phyloP scores from a whole-genome alignment of 148 eudicot genomes.

The Silene latifolia region DNA sequence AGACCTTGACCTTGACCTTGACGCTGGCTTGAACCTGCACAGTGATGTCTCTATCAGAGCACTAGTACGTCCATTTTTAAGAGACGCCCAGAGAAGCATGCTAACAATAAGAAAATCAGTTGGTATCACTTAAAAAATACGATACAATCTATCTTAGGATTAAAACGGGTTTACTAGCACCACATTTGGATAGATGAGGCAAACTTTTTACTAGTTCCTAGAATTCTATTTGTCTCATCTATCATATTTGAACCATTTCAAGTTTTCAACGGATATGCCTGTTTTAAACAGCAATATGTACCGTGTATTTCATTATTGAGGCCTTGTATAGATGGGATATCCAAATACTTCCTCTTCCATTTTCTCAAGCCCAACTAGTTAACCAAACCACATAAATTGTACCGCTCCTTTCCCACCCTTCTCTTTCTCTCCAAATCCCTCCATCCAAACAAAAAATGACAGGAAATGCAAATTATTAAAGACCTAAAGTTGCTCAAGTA shows the following conservation, averaged over 20 bases:
- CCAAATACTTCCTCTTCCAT: neutral
- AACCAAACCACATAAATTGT: neutral
- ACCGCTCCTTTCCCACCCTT: neutral
- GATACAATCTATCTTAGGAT: no score
- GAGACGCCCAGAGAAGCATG: neutral
- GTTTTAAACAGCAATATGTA: neutral
- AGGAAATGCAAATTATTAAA: neutral
- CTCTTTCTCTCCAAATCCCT: neutral
- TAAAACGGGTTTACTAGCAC: no score
- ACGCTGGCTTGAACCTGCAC: constrained; percentile 42
- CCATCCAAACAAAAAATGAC: neutral
- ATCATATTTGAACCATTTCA: no score
- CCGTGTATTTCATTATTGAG: neutral
- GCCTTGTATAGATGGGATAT: neutral
- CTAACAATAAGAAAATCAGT: neutral
- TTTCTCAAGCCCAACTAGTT: neutral
- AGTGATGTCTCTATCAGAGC: constrained; percentile 2
- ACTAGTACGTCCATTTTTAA: neutral
- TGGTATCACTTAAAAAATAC: no score
- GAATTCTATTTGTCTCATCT: neutral
- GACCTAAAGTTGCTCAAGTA: constrained; percentile 7
- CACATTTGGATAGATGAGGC: no score
- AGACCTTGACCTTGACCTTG: constrained; percentile 27
- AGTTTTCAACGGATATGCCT: no score
- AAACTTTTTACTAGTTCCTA: no score